A percentile compares a stretch with the other conserved stretches of the same genome.
Conservation (phyloP, 2,329 filamentous ascomycete genomes). For the Botryotinia narcissicola region DNA sequence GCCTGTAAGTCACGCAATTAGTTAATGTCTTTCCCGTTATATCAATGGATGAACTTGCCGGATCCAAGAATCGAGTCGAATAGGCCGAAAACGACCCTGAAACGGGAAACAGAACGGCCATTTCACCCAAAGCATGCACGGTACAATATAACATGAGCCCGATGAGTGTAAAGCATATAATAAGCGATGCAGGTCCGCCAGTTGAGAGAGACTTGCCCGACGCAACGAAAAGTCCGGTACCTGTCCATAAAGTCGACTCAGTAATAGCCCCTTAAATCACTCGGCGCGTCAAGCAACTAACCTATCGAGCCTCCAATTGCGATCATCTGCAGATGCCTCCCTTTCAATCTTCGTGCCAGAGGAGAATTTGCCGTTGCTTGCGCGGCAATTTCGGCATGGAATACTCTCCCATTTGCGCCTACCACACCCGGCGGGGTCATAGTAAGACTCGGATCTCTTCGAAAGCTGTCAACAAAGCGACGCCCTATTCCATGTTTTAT, state of each 20-base stretch:
- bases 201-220: conserved; percentile 68
- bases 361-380: conserved; percentile 68
- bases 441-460: conserved; percentile 43
- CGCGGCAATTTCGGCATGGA: conserved; percentile 61
- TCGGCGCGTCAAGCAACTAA: conserved; percentile 37
- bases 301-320: conserved; percentile 91
- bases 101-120: conserved; percentile 86
- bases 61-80: conserved; percentile 88
- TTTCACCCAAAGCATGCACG: conserved; percentile 85
- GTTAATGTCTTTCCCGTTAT: background rate
- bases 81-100: conserved; percentile 90
- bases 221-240: conserved; percentile 83
- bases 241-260: conserved; percentile 40
- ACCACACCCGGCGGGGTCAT: conserved; percentile 45
- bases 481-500: conserved; percentile 24
- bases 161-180: conserved; percentile 76
- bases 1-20: background rate
- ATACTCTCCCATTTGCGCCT: conserved; percentile 41
- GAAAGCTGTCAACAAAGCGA: conserved; percentile 34
- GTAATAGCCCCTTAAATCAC: background rate
- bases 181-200: conserved; percentile 74
- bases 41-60: conserved; percentile 49
- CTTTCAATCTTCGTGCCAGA: conserved; percentile 74
- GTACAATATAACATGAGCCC: conserved; percentile 90
- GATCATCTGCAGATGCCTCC: conserved; percentile 93